These are phyloP conservation scores for Cyclospora cayetanensis DNA, from an alignment of 169 alveolate species.

Conservation along the genomic window DNA sequence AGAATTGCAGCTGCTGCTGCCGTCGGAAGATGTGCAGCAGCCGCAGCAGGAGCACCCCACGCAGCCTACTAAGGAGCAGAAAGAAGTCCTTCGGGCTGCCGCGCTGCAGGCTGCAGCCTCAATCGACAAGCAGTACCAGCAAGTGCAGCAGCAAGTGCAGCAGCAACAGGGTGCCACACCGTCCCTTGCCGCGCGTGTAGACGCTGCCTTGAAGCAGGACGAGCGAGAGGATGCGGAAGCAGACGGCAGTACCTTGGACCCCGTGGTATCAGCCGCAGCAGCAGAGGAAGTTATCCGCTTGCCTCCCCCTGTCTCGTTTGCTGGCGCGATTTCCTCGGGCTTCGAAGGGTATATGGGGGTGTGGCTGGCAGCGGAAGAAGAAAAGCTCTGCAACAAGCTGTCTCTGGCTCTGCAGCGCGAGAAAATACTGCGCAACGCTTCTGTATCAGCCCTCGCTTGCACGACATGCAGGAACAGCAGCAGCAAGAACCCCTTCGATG, in stretches of 20 bases:
- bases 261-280: conserved; percentile 32
- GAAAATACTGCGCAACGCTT: background rate
- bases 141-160: conserved; percentile 23
- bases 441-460: background rate
- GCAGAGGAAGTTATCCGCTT: background rate
- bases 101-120: background rate
- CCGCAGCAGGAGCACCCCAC: background rate
- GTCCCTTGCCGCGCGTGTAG: background rate
- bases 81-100: background rate
- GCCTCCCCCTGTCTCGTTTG: conserved; percentile 6
- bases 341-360: background rate
- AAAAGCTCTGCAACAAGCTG: background rate
- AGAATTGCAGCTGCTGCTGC: conserved; percentile 6
- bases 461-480: conserved; percentile 27
- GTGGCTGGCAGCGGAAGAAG: background rate
- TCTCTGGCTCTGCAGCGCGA: conserved; percentile 10
- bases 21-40: background rate
- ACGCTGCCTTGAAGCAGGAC: background rate
- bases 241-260: background rate
- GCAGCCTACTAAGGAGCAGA: background rate
- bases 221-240: background rate
- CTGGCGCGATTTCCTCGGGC: background rate
- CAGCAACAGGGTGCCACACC: conserved; percentile 21
- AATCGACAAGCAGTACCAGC: conserved; percentile 25
- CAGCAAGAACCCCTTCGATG: background rate